These are phyloP conservation scores for Sinapis alba DNA, from an alignment of 441 rosid genomes.

Conservation along the genomic window DNA sequence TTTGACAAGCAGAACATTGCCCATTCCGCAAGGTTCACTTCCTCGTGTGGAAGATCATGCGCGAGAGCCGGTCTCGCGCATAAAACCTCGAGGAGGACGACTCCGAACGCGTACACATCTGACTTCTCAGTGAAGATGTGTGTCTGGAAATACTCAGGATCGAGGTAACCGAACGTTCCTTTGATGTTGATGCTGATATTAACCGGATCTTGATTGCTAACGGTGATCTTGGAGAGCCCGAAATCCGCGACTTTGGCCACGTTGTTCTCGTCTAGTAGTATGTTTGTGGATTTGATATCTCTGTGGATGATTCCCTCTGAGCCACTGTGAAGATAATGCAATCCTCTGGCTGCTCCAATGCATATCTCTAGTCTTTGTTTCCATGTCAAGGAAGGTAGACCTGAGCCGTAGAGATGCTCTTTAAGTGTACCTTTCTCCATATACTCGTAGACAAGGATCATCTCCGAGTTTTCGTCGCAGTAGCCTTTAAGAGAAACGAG, in stretches of 20 bases:
- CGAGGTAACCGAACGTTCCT: slow-evolving; percentile 56
- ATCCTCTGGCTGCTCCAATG: slow-evolving; percentile 40
- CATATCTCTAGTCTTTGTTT: slow-evolving; percentile 40
- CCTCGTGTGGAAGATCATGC: slow-evolving; percentile 16
- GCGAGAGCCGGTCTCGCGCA: slow-evolving; percentile 48
- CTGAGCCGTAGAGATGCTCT: slow-evolving; percentile 35
- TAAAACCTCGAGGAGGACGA: slow-evolving; percentile 46
- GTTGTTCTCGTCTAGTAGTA: slow-evolving; percentile 44
- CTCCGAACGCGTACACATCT: slow-evolving; percentile 51
- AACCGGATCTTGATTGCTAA: slow-evolving; percentile 35
- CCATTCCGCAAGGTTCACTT: slow-evolving; percentile 59
- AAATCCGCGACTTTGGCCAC: slow-evolving; percentile 50
- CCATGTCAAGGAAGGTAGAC: slow-evolving; percentile 25
- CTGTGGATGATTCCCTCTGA: slow-evolving; percentile 43
- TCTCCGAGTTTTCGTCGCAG: slow-evolving; percentile 34
- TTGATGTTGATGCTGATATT: slow-evolving; percentile 34
- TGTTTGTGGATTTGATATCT: slow-evolving; percentile 50
- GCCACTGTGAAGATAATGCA: slow-evolving; percentile 39
- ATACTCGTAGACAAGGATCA: slow-evolving; percentile 40
- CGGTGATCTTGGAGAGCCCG: slow-evolving; percentile 44
- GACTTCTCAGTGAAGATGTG: slow-evolving; percentile 45
- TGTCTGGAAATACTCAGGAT: slow-evolving; percentile 44
- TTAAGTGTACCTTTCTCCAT: slow-evolving; percentile 43
- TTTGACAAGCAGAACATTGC: slow-evolving; percentile 40
- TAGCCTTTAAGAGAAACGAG: slow-evolving; percentile 35